Base-by-base conservation (phyloP, 164 flowering plant genomes). In the Euptelea pleiosperma region DNA sequence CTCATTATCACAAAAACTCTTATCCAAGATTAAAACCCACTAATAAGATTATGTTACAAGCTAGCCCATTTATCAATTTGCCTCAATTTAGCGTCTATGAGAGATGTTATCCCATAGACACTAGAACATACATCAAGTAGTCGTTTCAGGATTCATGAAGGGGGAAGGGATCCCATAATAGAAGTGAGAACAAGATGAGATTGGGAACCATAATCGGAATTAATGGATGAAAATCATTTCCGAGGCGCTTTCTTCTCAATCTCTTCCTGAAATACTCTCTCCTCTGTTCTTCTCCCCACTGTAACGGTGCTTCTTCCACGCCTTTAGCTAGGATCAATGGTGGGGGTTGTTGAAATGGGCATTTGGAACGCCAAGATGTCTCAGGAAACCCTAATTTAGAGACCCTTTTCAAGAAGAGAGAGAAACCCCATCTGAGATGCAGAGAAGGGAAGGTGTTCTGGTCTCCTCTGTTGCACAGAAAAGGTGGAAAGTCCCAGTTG, bases 401-500 rank as follows among this genome's bases (percentile, higher is more conserved):
- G 19, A 69, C 74, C 79, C 83, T 76, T 72, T 74, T 75, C 57
- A 88, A 68, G 75, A 83, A 88, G 3, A 74, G 80, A 62, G 76
- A 72, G 73, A 89, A 36, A 12, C 64, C 76, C 94, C 96, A 86
- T 51, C 41, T 55, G 18, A 76, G 71, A 54, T 58, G 84, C 6
- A 73, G 70, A 61, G 70, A 49, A 34, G 74, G 71, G 60, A 61
- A 58, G 12, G 47, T 3, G 35, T 51, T 28, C 33, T 35, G 30
- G 52, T 57, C 7, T 22, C 15, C 6, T 48, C 33, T 67, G 65
- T 42, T 49, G 80, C 88, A 83, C 72, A 91, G 82, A 50, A 85
- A n/a, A 2, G 98, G 98, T 0, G 95, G 95, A 70, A 81, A 92
- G 65, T 91, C 87, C 87, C 91, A 91, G 64, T 77, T 70, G 60